Conservation (phyloP, 495 filamentous ascomycete genomes). For the Delitschia confertaspora region DNA sequence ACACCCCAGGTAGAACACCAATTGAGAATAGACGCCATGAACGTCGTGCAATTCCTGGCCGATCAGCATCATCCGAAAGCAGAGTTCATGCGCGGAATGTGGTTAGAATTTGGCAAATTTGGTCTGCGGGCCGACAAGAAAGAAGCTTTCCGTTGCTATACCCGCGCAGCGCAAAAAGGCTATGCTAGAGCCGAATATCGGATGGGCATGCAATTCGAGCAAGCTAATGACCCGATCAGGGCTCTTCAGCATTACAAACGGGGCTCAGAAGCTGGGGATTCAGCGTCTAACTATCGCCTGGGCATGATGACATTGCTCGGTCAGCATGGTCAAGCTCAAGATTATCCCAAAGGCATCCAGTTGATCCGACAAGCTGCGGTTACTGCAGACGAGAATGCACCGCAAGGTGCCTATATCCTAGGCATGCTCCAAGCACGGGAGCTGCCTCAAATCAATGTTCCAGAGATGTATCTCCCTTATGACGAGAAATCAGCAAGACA, state of each 20-base stretch:
- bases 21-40: constrained; percentile 78
- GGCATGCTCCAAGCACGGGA: constrained; percentile 91
- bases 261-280: constrained; percentile 69
- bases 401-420: constrained; percentile 92
- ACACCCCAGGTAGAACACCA: constrained; percentile 86
- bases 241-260: constrained; percentile 81
- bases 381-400: constrained; percentile 91
- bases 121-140: constrained; percentile 81
- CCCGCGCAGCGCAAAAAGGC: constrained; percentile 76
- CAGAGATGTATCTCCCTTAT: constrained; percentile 61
- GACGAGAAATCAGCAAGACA: constrained; percentile 67
- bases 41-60: constrained; percentile 79
- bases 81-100: constrained; percentile 89
- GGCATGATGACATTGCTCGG: constrained; percentile 97
- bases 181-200: constrained; percentile 92
- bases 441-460: constrained; percentile 76
- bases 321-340: constrained; percentile 79
- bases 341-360: constrained; percentile 67
- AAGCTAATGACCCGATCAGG: constrained; percentile 80
- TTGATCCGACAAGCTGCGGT: constrained; percentile 75
- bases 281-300: constrained; percentile 88
- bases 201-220: constrained; percentile 97
- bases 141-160: constrained; percentile 82
- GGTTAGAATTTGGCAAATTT: constrained; percentile 98
- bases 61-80: constrained; percentile 90